Conservation (phyloP, 768 basidiomycete species). For the Russula virescens region DNA sequence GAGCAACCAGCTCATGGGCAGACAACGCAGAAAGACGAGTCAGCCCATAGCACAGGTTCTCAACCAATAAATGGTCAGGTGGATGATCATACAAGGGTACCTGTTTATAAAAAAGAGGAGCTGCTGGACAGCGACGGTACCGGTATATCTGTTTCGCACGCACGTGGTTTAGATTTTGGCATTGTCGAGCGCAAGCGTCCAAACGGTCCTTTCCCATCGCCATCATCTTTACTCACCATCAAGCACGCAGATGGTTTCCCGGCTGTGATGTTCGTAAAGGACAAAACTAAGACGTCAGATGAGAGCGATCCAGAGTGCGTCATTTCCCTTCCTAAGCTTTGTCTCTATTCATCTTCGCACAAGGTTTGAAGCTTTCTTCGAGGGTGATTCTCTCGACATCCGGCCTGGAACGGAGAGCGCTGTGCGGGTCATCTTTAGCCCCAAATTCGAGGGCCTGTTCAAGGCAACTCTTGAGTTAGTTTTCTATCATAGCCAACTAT, state of each 20-base stretch:
- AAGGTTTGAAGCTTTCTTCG: slow-evolving; percentile 9
- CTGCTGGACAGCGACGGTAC: slow-evolving; percentile 46
- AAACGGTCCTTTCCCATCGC: slow-evolving; percentile 13
- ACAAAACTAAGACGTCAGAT: background rate
- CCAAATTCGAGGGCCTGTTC: slow-evolving; percentile 14
- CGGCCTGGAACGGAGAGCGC: slow-evolving; percentile 2
- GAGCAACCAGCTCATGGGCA: background rate
- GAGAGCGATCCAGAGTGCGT: slow-evolving; percentile 12
- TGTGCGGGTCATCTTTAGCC: slow-evolving; percentile 9
- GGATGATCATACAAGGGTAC: background rate
- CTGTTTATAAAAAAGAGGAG: background rate
- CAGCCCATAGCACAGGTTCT: background rate
- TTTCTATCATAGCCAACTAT: slow-evolving; percentile 5
- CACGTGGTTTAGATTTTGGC: slow-evolving; percentile 45
- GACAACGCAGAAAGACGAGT: background rate
- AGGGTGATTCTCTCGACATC: background rate
- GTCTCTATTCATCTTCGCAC: background rate
- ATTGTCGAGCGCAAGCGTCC: slow-evolving; percentile 39
- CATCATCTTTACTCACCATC: slow-evolving; percentile 20
- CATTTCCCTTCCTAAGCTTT: background rate
- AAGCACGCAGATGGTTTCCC: slow-evolving; percentile 10
- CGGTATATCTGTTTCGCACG: slow-evolving; percentile 30
- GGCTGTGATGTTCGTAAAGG: slow-evolving; percentile 12
- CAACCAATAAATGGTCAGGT: background rate
- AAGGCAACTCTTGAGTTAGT: slow-evolving; percentile 9